Conservation (phyloP, 768 basidiomycete species). For the Termitomyces sp. region DNA sequence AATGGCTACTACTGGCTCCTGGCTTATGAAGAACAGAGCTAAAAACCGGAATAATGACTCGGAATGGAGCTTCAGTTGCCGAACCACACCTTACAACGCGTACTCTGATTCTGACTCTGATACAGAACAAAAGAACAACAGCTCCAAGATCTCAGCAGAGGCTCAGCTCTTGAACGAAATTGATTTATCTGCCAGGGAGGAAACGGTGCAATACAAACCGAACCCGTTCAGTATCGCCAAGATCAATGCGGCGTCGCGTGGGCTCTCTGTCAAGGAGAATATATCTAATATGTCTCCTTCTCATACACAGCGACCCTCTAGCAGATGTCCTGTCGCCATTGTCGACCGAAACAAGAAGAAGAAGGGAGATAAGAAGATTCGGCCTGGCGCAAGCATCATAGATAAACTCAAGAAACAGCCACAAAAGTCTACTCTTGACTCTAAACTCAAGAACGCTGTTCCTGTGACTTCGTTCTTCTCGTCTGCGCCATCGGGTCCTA, state of each 20-base stretch:
- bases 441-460: neutral
- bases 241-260: constrained; percentile 63
- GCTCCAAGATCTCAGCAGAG: constrained; percentile 19
- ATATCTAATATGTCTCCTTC: neutral
- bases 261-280: neutral
- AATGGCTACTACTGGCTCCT: neutral
- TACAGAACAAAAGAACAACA: constrained; percentile 14
- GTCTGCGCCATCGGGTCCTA: neutral
- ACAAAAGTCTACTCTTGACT: constrained; percentile 1
- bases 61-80: constrained; percentile 35
- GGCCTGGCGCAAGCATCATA: constrained; percentile 24
- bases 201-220: constrained; percentile 59
- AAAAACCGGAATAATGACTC: neutral
- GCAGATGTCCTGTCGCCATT: neutral
- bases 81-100: constrained; percentile 14
- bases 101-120: constrained; percentile 19
- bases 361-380: neutral
- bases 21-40: neutral
- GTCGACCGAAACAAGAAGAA: neutral
- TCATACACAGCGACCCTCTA: neutral
- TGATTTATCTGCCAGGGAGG: constrained; percentile 56
- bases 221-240: constrained; percentile 82
- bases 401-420: constrained; percentile 44
- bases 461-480: neutral
- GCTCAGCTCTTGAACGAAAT: constrained; percentile 37